Conservation (phyloP, 2,329 filamentous ascomycete species). For the Colletotrichum agaves region DNA sequence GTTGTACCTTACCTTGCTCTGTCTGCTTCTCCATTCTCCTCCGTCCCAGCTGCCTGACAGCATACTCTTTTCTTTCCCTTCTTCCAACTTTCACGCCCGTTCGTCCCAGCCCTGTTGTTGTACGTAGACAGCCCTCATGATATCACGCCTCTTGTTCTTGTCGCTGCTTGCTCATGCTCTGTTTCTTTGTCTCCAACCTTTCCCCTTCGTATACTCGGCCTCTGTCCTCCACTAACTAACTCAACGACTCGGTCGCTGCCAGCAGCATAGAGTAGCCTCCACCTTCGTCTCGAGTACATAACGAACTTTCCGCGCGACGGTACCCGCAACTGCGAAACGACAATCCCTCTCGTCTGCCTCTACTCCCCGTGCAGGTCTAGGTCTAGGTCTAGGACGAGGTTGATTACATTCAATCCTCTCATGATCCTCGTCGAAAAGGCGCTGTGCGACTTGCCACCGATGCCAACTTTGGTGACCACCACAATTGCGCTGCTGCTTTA, state of each 20-base stretch:
- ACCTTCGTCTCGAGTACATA: slow-evolving; percentile 33
- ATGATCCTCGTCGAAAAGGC: slow-evolving; percentile 6
- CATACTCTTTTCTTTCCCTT: slow-evolving; percentile 16
- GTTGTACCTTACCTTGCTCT: not conserved
- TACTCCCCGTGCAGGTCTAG: slow-evolving; percentile 1
- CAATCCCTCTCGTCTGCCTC: slow-evolving; percentile 19
- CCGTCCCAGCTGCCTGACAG: slow-evolving; percentile 17
- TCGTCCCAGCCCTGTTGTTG: slow-evolving; percentile 36
- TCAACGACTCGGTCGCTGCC: slow-evolving; percentile 28
- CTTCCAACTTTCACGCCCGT: slow-evolving; percentile 30
- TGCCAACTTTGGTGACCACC: slow-evolving; percentile 21
- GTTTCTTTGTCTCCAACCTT: slow-evolving; percentile 10
- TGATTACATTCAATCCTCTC: slow-evolving; percentile 17
- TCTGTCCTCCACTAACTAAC: slow-evolving; percentile 31
- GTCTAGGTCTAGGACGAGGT: not conserved
- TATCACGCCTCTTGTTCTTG: slow-evolving; percentile 28
- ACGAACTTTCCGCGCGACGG: slow-evolving; percentile 35
- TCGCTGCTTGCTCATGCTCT: slow-evolving; percentile 25
- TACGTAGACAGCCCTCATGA: slow-evolving; percentile 35
- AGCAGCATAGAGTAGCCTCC: slow-evolving; percentile 33
- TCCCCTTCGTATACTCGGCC: not conserved
- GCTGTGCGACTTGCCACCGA: slow-evolving; percentile 20
- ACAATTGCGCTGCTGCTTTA: slow-evolving; percentile 15
- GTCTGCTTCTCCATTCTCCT: slow-evolving; percentile 21
- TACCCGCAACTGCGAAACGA: slow-evolving; percentile 38